phyloP scores from a whole-genome alignment of 108 stramenopile species.

The Fistulifera pelliculosa region DNA sequence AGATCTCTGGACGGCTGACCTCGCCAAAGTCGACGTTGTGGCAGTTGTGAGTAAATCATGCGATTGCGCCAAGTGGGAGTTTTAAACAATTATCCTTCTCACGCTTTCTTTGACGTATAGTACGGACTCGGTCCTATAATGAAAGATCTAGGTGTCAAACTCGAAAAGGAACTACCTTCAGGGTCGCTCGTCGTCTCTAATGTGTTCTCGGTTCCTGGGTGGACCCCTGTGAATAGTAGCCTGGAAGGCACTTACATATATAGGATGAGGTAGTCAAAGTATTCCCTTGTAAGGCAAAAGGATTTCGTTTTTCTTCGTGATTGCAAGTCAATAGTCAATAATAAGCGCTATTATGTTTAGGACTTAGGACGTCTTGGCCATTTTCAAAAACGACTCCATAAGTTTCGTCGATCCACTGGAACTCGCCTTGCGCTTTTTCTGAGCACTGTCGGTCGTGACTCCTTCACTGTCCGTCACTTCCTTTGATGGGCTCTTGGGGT shows the following conservation, averaged over 20 bases:
- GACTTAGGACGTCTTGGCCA: no score
- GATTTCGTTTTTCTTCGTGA: no score
- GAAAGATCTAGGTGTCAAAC: constrained; percentile 37
- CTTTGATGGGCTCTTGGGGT: no score
- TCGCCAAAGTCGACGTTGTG: constrained; percentile 38
- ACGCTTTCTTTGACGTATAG: background rate
- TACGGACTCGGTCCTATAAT: constrained; percentile 60
- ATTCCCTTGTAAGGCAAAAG: no score
- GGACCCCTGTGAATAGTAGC: constrained; percentile 20
- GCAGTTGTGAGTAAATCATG: constrained; percentile 19
- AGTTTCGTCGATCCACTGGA: no score
- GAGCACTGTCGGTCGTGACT: no score
- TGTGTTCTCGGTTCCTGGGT: constrained; percentile 50
- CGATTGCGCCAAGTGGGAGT: background rate
- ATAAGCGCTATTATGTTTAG: no score
- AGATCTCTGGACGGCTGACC: constrained; percentile 45
- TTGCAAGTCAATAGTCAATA: no score
- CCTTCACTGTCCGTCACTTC: no score
- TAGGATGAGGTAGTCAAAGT: background rate
- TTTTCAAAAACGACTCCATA: no score
- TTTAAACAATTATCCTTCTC: background rate
- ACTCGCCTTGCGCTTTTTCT: no score
- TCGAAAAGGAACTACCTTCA: constrained; percentile 36
- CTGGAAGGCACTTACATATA: constrained; percentile 13
- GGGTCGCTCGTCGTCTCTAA: constrained; percentile 49